Conservation (phyloP, 192 early-diverging fungal species). For the Linnemannia hyalina region DNA sequence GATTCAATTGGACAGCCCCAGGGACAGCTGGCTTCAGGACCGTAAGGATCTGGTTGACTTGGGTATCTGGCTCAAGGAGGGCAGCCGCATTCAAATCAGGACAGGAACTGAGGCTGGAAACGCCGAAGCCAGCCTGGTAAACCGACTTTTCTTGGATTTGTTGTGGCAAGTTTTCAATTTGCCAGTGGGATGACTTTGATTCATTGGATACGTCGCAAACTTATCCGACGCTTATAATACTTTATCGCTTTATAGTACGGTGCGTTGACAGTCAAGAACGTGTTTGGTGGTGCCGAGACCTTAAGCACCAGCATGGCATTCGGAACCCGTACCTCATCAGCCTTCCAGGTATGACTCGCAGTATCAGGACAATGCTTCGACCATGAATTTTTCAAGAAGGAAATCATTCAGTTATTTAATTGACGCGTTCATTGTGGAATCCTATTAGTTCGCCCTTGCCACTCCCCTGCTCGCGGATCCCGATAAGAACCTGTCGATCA, state of each 20-base stretch:
- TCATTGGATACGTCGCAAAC: neutral
- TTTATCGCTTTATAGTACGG: constrained; percentile 42
- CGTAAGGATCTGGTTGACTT: constrained; percentile 75
- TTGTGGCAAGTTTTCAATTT: neutral
- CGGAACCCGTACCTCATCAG: constrained; percentile 76
- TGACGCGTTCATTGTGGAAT: neutral
- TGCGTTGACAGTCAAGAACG: constrained; percentile 82
- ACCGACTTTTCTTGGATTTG: neutral
- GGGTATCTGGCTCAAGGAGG: constrained; percentile 78
- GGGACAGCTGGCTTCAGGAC: constrained; percentile 53
- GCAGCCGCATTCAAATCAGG: constrained; percentile 77
- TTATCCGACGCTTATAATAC: neutral
- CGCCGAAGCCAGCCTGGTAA: constrained; percentile 88
- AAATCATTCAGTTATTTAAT: neutral
- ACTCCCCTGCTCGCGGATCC: constrained; percentile 83
- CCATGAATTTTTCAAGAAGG: neutral
- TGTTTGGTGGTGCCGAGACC: constrained; percentile 91
- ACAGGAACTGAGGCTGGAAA: constrained; percentile 94
- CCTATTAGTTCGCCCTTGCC: constrained; percentile 66
- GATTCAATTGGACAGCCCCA: constrained; percentile 74
- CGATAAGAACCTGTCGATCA: constrained; percentile 72
- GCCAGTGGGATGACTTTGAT: neutral
- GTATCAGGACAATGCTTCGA: neutral
- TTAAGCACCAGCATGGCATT: constrained; percentile 80
- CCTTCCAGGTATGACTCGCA: constrained; percentile 59